A percentile compares a stretch with the other conserved stretches of the same genome.
Evolutionary conservation across 225 moss, liverwort and hornwort genomes (phyloP).

Genomic region (Antitrichia curtipendula): DNA sequence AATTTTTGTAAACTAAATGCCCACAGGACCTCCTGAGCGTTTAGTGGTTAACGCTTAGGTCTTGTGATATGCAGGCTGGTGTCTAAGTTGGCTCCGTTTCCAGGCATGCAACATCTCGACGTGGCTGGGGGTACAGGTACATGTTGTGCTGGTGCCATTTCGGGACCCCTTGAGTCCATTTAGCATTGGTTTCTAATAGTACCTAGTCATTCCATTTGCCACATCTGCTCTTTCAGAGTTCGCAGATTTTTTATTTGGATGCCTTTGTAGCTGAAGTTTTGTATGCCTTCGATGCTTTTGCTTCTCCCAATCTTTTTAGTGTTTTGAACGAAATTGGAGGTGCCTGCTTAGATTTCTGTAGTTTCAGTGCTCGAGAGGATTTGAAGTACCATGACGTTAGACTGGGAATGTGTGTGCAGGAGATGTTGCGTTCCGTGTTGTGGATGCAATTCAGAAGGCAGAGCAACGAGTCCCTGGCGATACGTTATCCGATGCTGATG

Average conservation of each 20-base stretch:
- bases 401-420: slow-evolving; percentile 29
- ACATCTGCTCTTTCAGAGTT: background rate
- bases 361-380: background rate
- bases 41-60: background rate
- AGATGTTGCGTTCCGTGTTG: slow-evolving; percentile 91
- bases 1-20: background rate
- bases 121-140: slow-evolving; percentile 97
- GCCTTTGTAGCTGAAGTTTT: background rate
- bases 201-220: background rate
- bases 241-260: background rate
- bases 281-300: background rate
- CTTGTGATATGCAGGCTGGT: slow-evolving; percentile 51
- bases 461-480: slow-evolving; percentile 54
- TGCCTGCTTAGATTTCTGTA: background rate
- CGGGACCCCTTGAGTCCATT: background rate
- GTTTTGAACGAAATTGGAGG: background rate
- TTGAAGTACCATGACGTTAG: background rate
- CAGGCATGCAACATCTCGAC: slow-evolving; percentile 96
- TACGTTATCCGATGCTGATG: slow-evolving; percentile 28
- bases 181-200: background rate
- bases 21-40: background rate
- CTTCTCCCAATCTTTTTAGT: background rate
- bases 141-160: background rate
- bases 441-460: slow-evolving; percentile 54
- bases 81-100: slow-evolving; percentile 77